phyloP scores from a whole-genome alignment of 768 basidiomycete genomes.

The Pleurotus giganteus region DNA sequence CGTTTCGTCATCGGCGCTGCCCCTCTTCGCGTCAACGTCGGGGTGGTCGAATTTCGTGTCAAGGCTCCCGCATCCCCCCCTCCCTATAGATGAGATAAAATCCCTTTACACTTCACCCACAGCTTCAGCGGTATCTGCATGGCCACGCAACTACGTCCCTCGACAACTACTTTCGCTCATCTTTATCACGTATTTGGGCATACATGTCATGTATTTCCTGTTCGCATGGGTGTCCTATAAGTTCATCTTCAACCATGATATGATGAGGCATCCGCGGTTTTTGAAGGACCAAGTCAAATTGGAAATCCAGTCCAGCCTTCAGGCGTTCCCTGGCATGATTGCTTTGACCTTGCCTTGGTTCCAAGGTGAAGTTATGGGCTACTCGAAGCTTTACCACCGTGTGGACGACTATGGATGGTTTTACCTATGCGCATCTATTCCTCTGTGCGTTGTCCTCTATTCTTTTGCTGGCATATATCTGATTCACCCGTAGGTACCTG shows the following conservation, averaged over 20 bases:
- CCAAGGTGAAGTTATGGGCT: conserved; percentile 85
- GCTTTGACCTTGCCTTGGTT: conserved; percentile 93
- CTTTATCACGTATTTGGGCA: conserved; percentile 74
- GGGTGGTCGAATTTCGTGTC: conserved; percentile 56
- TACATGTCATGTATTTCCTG: conserved; percentile 82
- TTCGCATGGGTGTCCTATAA: conserved; percentile 84
- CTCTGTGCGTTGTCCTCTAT: conserved; percentile 48
- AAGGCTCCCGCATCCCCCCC: conserved; percentile 54
- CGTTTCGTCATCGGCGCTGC: conserved; percentile 34
- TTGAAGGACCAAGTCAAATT: conserved; percentile 79
- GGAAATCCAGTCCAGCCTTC: conserved; percentile 76
- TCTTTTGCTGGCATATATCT: not conserved
- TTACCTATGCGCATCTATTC: conserved; percentile 66
- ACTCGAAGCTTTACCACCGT: conserved; percentile 75
- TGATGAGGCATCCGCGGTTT: conserved; percentile 94
- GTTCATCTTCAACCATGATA: conserved; percentile 90
- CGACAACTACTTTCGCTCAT: conserved; percentile 75
- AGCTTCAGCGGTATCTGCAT: conserved; percentile 52
- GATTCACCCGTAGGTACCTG: conserved; percentile 54
- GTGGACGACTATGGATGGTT: conserved; percentile 77
- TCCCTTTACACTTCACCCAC: conserved; percentile 25
- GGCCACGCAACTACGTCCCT: conserved; percentile 81
- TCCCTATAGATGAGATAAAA: conserved; percentile 35
- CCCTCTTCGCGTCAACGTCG: conserved; percentile 31
- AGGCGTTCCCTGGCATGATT: conserved; percentile 81